These are phyloP conservation scores for Boletus eberwhitei DNA, from an alignment of 768 basidiomycete species.

Conservation along the genomic window DNA sequence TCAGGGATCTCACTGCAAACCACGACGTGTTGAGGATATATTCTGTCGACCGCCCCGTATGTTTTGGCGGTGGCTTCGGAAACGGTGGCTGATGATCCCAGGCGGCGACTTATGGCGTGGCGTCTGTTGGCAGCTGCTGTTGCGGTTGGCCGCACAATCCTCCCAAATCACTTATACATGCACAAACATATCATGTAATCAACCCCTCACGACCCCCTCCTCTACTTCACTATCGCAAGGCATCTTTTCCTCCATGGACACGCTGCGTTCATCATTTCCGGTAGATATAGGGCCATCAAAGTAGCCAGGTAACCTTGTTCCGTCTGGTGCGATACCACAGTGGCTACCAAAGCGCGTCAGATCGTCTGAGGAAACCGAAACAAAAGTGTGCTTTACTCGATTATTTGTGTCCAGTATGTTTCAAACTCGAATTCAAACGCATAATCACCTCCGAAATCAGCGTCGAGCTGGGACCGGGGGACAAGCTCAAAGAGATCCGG, in stretches of 20 bases:
- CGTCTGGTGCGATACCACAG: slow-evolving; percentile 55
- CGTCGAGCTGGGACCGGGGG: slow-evolving; percentile 71
- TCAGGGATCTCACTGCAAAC: slow-evolving; percentile 16
- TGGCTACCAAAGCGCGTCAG: slow-evolving; percentile 36
- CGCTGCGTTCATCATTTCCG: neutral
- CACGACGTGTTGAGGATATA: neutral
- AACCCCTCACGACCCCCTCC: neutral
- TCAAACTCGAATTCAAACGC: slow-evolving; percentile 70
- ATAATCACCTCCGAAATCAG: slow-evolving; percentile 78
- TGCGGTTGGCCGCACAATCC: slow-evolving; percentile 5
- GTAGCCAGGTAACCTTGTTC: slow-evolving; percentile 40
- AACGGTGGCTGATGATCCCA: slow-evolving; percentile 28
- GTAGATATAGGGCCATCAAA: slow-evolving; percentile 23
- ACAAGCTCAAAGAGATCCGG: slow-evolving; percentile 76
- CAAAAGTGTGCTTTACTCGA: slow-evolving; percentile 46
- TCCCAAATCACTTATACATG: slow-evolving; percentile 14
- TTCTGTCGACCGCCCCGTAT: slow-evolving; percentile 6
- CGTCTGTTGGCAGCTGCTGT: slow-evolving; percentile 20
- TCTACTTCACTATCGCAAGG: neutral
- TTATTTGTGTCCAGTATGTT: slow-evolving; percentile 76
- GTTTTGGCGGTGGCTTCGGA: slow-evolving; percentile 18
- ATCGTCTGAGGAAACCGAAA: neutral
- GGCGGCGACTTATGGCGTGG: slow-evolving; percentile 26
- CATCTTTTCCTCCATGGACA: neutral
- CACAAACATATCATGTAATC: slow-evolving; percentile 26